A percentile compares a stretch with the other conserved stretches of the same genome.
Evolutionary conservation across 1,284 basidiomycete species (phyloP).

Genomic region (Rhodotorula mucilaginosa): DNA sequence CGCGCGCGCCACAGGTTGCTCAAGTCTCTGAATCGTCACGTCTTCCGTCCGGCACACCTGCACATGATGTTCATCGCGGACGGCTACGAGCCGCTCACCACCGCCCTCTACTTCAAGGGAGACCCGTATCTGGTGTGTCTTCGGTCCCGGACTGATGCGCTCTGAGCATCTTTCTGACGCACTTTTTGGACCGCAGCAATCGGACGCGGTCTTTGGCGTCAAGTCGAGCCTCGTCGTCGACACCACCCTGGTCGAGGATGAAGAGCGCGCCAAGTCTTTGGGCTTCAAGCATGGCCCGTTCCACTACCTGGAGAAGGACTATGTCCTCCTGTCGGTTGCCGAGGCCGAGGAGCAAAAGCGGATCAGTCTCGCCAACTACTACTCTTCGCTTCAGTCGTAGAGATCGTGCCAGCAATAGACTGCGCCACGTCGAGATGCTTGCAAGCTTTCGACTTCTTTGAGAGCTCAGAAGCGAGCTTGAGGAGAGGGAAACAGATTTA

Average conservation of each 20-base stretch:
- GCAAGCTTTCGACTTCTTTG: too few relatives aligned
- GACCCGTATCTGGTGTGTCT: constrained; percentile 68
- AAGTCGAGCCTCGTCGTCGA: constrained; percentile 48
- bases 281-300: constrained; percentile 59
- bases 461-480: too few relatives aligned
- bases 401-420: too few relatives aligned
- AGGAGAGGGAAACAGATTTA: too few relatives aligned
- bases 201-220: constrained; percentile 66
- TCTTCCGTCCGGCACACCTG: constrained; percentile 56
- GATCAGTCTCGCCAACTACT: constrained; percentile 36
- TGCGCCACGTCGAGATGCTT: too few relatives aligned
- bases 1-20: constrained; percentile 52
- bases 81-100: constrained; percentile 69
- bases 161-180: background rate
- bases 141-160: constrained; percentile 26
- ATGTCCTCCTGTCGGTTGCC: constrained; percentile 28
- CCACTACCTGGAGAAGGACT: constrained; percentile 48
- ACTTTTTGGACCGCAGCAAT: background rate
- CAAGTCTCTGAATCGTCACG: constrained; percentile 62
- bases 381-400: constrained; percentile 23
- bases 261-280: constrained; percentile 63
- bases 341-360: constrained; percentile 40
- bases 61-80: constrained; percentile 51
- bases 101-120: constrained; percentile 70
- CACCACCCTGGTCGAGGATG: constrained; percentile 47